phyloP scores from a whole-genome alignment of 495 filamentous ascomycete genomes.

The Rostrohypoxylon terebratum region DNA sequence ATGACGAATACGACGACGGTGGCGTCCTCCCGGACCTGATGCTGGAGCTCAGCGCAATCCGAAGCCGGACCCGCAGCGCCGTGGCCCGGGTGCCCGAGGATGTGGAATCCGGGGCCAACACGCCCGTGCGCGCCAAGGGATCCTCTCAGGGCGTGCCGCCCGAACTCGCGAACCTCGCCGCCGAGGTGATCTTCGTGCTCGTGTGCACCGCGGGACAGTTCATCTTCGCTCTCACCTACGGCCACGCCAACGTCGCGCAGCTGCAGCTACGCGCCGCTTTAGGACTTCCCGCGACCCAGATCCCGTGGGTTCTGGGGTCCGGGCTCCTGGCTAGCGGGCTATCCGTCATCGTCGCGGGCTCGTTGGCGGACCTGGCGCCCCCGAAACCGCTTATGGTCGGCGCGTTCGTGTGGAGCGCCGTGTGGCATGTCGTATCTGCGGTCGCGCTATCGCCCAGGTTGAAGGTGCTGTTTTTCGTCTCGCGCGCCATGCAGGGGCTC shows the following conservation, averaged over 20 bases:
- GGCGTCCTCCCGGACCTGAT: conserved; percentile 33
- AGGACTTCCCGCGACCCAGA: conserved; percentile 54
- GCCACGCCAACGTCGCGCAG: conserved; percentile 58
- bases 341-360: conserved; percentile 60
- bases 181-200: conserved; percentile 57
- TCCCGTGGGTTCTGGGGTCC: conserved; percentile 60
- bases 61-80: conserved; percentile 39
- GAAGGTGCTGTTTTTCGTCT: conserved; percentile 64
- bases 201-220: conserved; percentile 61
- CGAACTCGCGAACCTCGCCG: conserved; percentile 51
- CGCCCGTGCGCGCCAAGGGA: background rate
- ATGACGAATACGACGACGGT: conserved; percentile 13
- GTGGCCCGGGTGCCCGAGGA: conserved; percentile 2
- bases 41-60: conserved; percentile 33
- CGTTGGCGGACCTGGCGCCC: conserved; percentile 57
- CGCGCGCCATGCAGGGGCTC: conserved; percentile 68
- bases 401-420: conserved; percentile 58
- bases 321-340: conserved; percentile 57
- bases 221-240: conserved; percentile 60
- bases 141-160: conserved; percentile 53
- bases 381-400: conserved; percentile 58
- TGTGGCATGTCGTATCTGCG: conserved; percentile 59
- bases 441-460: conserved; percentile 54
- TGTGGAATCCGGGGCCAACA: conserved; percentile 19
- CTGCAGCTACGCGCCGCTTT: conserved; percentile 50